Evolutionary conservation across 805 yeast genomes (phyloP).

Genomic region (Kluyveromyces wickerhamii): DNA sequence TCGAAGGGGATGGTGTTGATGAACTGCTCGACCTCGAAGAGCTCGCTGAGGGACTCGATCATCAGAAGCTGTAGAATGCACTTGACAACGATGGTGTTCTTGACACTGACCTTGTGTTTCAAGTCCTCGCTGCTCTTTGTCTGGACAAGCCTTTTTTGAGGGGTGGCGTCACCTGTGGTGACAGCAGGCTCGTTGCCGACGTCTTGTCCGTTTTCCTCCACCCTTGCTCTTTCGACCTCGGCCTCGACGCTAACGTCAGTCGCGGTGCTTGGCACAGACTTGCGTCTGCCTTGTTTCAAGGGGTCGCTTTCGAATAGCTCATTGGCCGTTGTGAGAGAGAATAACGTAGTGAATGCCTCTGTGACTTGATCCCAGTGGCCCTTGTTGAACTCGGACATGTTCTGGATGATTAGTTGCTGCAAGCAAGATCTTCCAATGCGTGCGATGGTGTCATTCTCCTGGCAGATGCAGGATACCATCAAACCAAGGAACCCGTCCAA

Average conservation of each 20-base stretch:
- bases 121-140: slow-evolving; percentile 31
- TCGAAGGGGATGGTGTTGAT: slow-evolving; percentile 61
- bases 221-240: slow-evolving; percentile 26
- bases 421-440: slow-evolving; percentile 89
- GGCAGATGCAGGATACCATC: slow-evolving; percentile 83
- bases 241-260: slow-evolving; percentile 15
- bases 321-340: slow-evolving; percentile 75
- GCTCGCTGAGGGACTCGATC: slow-evolving; percentile 78
- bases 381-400: slow-evolving; percentile 52
- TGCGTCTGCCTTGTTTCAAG: slow-evolving; percentile 28
- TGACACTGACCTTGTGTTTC: slow-evolving; percentile 42
- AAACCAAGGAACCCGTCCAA: slow-evolving; percentile 72
- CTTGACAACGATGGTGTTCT: slow-evolving; percentile 77
- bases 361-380: slow-evolving; percentile 72
- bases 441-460: slow-evolving; percentile 94
- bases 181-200: slow-evolving; percentile 25
- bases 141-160: slow-evolving; percentile 15
- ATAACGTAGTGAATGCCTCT: slow-evolving; percentile 56
- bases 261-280: slow-evolving; percentile 10
- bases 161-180: slow-evolving; percentile 7
- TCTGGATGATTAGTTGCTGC: slow-evolving; percentile 69
- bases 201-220: slow-evolving; percentile 30
- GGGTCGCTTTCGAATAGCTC: slow-evolving; percentile 62
- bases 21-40: slow-evolving; percentile 63
- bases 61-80: slow-evolving; percentile 84